These are phyloP conservation scores for Ogataea nakhonphanomensis DNA, from an alignment of 805 yeast genomes.

Conservation along the genomic window DNA sequence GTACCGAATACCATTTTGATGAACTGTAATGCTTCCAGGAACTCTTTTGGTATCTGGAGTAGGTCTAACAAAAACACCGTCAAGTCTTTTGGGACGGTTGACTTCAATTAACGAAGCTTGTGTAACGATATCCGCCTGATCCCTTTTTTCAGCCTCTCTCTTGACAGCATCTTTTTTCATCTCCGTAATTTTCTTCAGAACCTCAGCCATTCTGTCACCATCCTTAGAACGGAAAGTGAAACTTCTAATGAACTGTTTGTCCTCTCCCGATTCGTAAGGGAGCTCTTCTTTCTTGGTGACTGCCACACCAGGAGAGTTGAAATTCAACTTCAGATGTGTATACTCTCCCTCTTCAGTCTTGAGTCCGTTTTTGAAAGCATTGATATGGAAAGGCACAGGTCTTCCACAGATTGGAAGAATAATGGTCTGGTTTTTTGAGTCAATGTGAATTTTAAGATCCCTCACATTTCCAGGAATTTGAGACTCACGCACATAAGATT, in stretches of 20 bases:
- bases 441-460: constrained; percentile 84
- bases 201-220: constrained; percentile 85
- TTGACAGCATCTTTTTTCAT: constrained; percentile 88
- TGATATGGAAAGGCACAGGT: constrained; percentile 97
- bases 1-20: constrained; percentile 93
- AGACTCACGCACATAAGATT: constrained; percentile 88
- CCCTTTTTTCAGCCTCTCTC: constrained; percentile 86
- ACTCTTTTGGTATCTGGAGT: constrained; percentile 96
- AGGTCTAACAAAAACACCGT: constrained; percentile 87
- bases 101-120: constrained; percentile 86
- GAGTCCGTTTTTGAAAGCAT: constrained; percentile 89
- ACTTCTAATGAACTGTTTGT: constrained; percentile 81
- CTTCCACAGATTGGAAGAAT: constrained; percentile 90
- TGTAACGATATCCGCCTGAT: constrained; percentile 88
- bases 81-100: constrained; percentile 82
- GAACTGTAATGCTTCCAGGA: constrained; percentile 87
- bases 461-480: constrained; percentile 83
- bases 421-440: constrained; percentile 81
- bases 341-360: constrained; percentile 95
- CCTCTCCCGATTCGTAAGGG: constrained; percentile 87
- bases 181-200: constrained; percentile 84
- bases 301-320: constrained; percentile 82
- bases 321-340: constrained; percentile 84
- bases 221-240: constrained; percentile 87
- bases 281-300: constrained; percentile 68